phyloP scores from a whole-genome alignment of 2,329 filamentous ascomycete species.

The Magnaporthiopsis incrustans region DNA sequence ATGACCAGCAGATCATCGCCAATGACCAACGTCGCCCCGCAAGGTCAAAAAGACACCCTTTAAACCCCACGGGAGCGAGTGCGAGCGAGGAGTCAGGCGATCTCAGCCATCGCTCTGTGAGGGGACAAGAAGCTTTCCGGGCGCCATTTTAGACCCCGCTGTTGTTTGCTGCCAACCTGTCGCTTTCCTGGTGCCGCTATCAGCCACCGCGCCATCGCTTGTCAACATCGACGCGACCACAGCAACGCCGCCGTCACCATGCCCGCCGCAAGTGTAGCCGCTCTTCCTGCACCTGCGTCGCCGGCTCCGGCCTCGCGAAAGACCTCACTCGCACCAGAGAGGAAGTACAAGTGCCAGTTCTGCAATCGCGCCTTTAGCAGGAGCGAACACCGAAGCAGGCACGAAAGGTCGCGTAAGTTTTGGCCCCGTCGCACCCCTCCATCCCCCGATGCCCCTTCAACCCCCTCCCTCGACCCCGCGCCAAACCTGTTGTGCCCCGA shows the following conservation, averaged over 20 bases:
- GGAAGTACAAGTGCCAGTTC: slow-evolving; percentile 99
- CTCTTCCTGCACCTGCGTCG: slow-evolving; percentile 53
- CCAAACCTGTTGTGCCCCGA: neutral
- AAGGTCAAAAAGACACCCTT: slow-evolving; percentile 57
- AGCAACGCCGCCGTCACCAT: slow-evolving; percentile 40
- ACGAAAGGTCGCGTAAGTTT: slow-evolving; percentile 97
- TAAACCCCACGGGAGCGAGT: slow-evolving; percentile 61
- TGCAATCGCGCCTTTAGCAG: slow-evolving; percentile 96
- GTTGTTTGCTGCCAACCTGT: slow-evolving; percentile 22
- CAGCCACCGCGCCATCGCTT: slow-evolving; percentile 6
- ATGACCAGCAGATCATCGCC: slow-evolving; percentile 47
- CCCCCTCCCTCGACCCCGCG: slow-evolving; percentile 4
- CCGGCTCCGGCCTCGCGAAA: slow-evolving; percentile 70
- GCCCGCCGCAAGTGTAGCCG: slow-evolving; percentile 63
- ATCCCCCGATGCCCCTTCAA: slow-evolving; percentile 11
- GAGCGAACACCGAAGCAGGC: slow-evolving; percentile 92
- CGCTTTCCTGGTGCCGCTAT: slow-evolving; percentile 7
- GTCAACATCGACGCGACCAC: slow-evolving; percentile 4
- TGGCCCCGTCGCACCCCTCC: slow-evolving; percentile 9
- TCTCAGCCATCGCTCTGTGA: slow-evolving; percentile 52
- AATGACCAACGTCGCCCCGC: slow-evolving; percentile 42
- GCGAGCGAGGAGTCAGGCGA: slow-evolving; percentile 50
- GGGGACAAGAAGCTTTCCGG: slow-evolving; percentile 23
- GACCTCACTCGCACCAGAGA: slow-evolving; percentile 71
- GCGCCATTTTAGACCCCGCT: slow-evolving; percentile 18